Conservation (phyloP, 2,329 filamentous ascomycete species). For the Nothomitra cinnamomea region DNA sequence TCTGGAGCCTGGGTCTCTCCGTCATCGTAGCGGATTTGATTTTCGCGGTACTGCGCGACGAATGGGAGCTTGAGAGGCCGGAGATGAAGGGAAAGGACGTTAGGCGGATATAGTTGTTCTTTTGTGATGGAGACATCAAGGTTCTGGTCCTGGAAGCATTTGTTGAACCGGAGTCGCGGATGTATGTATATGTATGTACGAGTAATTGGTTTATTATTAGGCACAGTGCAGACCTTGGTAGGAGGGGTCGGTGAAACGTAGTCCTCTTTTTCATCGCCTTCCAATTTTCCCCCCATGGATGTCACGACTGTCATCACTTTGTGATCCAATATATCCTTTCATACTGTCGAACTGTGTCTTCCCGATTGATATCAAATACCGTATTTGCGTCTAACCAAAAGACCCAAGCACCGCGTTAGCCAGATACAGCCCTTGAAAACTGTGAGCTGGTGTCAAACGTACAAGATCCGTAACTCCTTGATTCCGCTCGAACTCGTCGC, state of each 20-base stretch:
- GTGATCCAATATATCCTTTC: constrained; percentile 21
- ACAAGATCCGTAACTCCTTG: constrained; percentile 29
- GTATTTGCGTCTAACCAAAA: constrained; percentile 25
- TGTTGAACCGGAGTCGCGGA: too few relatives aligned
- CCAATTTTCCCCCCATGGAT: too few relatives aligned
- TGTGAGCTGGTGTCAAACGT: constrained; percentile 10
- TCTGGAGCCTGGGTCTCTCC: constrained; percentile 85
- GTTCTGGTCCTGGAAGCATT: too few relatives aligned
- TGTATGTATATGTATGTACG: too few relatives aligned
- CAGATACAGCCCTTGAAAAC: not conserved
- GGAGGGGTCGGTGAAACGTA: too few relatives aligned
- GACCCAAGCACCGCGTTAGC: not conserved
- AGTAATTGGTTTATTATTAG: too few relatives aligned
- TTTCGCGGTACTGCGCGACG: constrained; percentile 78
- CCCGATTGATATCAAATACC: constrained; percentile 31
- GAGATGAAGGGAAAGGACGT: constrained; percentile 82
- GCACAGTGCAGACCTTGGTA: too few relatives aligned
- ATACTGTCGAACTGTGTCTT: constrained; percentile 34
- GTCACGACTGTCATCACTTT: too few relatives aligned
- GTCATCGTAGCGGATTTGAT: constrained; percentile 74
- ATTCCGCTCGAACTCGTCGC: constrained; percentile 31
- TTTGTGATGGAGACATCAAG: too few relatives aligned
- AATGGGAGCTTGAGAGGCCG: constrained; percentile 83
- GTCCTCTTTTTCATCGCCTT: too few relatives aligned
- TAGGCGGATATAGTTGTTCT: constrained; percentile 50